Base-by-base conservation (phyloP, 2,329 filamentous ascomycete genomes). In the Blastomyces emzantsi region DNA sequence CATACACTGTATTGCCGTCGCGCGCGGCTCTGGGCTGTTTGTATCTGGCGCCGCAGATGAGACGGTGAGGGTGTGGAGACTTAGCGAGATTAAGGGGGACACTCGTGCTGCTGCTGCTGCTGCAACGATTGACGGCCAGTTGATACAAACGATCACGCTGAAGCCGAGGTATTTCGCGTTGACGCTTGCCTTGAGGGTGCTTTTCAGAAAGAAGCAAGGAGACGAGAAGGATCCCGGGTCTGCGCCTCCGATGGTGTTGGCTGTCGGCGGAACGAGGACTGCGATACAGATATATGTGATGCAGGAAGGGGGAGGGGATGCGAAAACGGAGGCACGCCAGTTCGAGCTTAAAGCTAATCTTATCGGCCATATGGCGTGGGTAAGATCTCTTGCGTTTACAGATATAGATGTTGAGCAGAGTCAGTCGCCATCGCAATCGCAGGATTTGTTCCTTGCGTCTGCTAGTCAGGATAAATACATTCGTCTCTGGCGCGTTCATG, bases 401-500 rank as follows among this genome's bases (percentile, higher is more conserved):
- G 79, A 79, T 47, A 41, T 43, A 11, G 36, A 62, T 36, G 52
- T 19, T 55, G 52, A 36, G 30, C 28, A 55, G 52, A 55, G 52
- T 33, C 52, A 54, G 51, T 33, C 33, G 65, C 90, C 94, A 94
- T 77, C 78, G 28, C 68, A 76, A 0, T 75, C 78, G 0, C 84
- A 84, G 61, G 92, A 97, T 73, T 73, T 96, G 3, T 77, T 97
- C 28, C 82, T 99, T 25, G 91, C 93, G 0, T 97, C 93, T 13
- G 92, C 92, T 28, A 97, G 93, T 73, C 94, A 99, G 75, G 94
- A 99, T 76, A 97, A 96, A 77, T 99, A 97, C 71, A 88, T 97
- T 64, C 89, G 94, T 51, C 83, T 99, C 45, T 99, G 94, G 94
- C 86, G 92, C 64, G 78, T 99, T 45, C 89, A 90, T 67, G 80